Evolutionary conservation across 2,329 filamentous ascomycete species (phyloP).

Genomic region (Paracamarosporium sp.): DNA sequence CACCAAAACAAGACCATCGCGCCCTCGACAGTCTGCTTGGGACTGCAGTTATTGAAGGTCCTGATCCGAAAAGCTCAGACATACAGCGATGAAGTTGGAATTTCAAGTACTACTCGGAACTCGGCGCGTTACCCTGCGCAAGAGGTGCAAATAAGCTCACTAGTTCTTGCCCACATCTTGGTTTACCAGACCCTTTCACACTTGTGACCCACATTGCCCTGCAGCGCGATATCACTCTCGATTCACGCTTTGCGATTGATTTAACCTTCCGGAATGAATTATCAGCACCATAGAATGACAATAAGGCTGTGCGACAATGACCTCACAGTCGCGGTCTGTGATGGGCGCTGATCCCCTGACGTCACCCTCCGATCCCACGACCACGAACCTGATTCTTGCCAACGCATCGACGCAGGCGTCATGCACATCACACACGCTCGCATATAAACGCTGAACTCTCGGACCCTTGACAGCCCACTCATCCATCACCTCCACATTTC

Average conservation of each 20-base stretch:
- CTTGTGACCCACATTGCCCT: background rate
- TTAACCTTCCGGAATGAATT: background rate
- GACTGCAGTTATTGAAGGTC: background rate
- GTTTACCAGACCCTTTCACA: background rate
- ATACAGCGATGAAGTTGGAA: background rate
- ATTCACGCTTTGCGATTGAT: background rate
- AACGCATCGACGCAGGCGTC: slow-evolving; percentile 4
- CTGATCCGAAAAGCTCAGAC: too few species aligned
- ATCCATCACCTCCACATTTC: background rate
- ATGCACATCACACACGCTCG: background rate
- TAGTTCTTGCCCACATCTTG: slow-evolving; percentile 20
- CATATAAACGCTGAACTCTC: slow-evolving; percentile 14
- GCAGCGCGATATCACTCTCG: slow-evolving; percentile 5
- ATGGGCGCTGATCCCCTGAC: slow-evolving; percentile 20
- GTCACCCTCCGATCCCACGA: slow-evolving; percentile 15
- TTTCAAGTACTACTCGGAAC: background rate
- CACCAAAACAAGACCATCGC: background rate
- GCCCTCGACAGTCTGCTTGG: background rate
- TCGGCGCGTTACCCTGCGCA: slow-evolving; percentile 11
- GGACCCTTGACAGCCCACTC: background rate
- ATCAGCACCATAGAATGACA: background rate
- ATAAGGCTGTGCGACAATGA: slow-evolving; percentile 12
- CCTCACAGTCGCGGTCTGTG: slow-evolving; percentile 18
- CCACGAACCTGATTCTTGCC: slow-evolving; percentile 19
- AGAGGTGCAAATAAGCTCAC: slow-evolving; percentile 25